Base-by-base conservation (phyloP, 2,329 filamentous ascomycete species). In the Emergomyces orientalis region DNA sequence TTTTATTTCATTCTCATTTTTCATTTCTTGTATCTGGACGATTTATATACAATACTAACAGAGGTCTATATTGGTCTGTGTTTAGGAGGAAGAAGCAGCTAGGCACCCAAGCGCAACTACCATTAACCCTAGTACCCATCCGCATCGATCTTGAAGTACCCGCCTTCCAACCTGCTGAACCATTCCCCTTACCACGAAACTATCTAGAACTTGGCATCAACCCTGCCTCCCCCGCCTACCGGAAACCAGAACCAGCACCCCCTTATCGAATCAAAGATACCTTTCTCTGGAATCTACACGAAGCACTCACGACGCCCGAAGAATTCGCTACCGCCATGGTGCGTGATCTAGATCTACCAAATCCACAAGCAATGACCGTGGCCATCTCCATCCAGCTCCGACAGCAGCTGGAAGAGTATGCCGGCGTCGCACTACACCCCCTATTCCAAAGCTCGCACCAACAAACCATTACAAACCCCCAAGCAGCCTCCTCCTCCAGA, bases 221-320 rank as follows among this genome's bases (percentile, higher is more conserved):
- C 71, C 86, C 88, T 64, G 85, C 84, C 5, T 80, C 90, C 59
- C 87, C 90, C 17, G 86, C 91, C 62, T 97, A 95, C 77, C 87
- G 88, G 70, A 82, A 84, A 62, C 88, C 88, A 62, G 93, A 97
- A 65, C 77, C 85, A 65, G 91, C 91, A 17, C 86, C 91, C 0
- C 88, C 90, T 2, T 97, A 91, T 76, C 86, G 94, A 66, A 81
- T 99, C 63, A 91, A 95, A 70, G 94, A 99, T 70, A 88, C 90
- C n/a, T 97, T 99, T 70, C 78, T 97, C 60, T 99, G 94, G 94
- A 99, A 99, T 71, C 82, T 99, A 17, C 93, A 97, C 76, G 94
- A 99, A 78, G 89, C 90, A 0, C 80, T 97, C 63, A 89, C 92
- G 60, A 99, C 94, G 0, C 96, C 94, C 0, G 94, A 99, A 72